Evolutionary conservation across 495 filamentous ascomycete species (phyloP).

Genomic region (Trypethelium eluteriae): DNA sequence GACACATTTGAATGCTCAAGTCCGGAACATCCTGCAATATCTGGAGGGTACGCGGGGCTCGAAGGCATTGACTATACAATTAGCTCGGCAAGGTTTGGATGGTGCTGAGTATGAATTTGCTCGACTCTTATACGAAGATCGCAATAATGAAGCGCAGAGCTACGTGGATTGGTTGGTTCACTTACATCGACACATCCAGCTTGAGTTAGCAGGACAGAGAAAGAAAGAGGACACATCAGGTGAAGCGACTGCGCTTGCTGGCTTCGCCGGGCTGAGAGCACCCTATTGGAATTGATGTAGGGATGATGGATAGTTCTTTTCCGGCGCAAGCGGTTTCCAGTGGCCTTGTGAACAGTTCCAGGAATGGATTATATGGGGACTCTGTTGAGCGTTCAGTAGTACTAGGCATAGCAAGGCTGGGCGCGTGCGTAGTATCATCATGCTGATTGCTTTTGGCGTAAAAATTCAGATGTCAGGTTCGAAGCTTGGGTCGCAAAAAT

Average conservation of each 20-base stretch:
- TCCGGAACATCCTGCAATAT: conserved; percentile 86
- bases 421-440: too few relatives aligned
- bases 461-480: too few relatives aligned
- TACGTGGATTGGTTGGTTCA: conserved; percentile 99
- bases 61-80: conserved; percentile 80
- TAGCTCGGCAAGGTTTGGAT: conserved; percentile 88
- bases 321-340: not conserved
- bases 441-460: too few relatives aligned
- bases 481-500: not conserved
- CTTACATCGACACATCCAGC: conserved; percentile 81
- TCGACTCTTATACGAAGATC: conserved; percentile 78
- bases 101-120: conserved; percentile 97
- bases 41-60: conserved; percentile 70
- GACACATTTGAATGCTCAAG: conserved; percentile 91
- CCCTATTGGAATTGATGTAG: conserved; percentile 52
- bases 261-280: conserved; percentile 60
- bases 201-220: conserved; percentile 71
- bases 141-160: conserved; percentile 93
- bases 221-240: conserved; percentile 60
- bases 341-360: not conserved
- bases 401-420: conserved; percentile 4
- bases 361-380: not conserved
- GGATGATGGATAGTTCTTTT: not conserved
- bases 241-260: conserved; percentile 32
- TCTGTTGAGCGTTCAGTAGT: not conserved